phyloP scores from a whole-genome alignment of 495 filamentous ascomycete species.

The Emericellopsis terricola region DNA sequence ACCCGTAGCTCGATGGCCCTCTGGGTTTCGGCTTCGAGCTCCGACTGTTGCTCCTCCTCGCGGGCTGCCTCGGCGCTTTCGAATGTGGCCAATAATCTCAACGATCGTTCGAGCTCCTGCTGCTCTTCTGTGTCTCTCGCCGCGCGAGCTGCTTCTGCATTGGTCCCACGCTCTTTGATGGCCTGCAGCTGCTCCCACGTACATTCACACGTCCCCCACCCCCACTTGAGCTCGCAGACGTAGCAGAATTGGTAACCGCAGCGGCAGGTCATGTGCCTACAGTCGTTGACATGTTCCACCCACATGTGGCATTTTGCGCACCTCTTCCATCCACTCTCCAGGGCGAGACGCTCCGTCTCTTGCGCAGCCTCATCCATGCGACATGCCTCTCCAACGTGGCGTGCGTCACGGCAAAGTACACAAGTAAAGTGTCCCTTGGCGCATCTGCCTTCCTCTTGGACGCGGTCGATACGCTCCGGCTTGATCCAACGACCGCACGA shows the following conservation, averaged over 20 bases:
- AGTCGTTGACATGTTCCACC: conserved; percentile 28
- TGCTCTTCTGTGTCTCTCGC: too few species aligned
- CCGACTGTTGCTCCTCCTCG: too few species aligned
- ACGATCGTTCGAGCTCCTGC: too few species aligned
- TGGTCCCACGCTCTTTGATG: too few species aligned
- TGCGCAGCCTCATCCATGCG: conserved; percentile 14
- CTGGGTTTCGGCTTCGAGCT: too few species aligned
- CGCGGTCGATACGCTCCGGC: conserved; percentile 6
- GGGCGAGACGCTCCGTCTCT: conserved; percentile 16
- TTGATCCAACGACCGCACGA: conserved; percentile 16
- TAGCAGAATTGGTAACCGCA: conserved; percentile 35
- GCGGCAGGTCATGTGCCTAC: conserved; percentile 34
- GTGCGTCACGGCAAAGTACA: conserved; percentile 16
- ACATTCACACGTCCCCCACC: conserved; percentile 18
- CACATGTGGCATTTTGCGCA: conserved; percentile 21
- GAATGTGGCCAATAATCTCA: too few species aligned
- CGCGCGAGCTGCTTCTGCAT: too few species aligned
- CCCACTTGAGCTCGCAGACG: conserved; percentile 22
- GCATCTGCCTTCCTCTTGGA: conserved; percentile 12
- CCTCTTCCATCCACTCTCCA: conserved; percentile 22
- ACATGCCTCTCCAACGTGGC: conserved; percentile 9
- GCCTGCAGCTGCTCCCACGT: conserved; percentile 11
- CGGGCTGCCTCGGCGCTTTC: conserved; percentile 5
- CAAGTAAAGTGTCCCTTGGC: conserved; percentile 18
- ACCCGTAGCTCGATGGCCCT: too few species aligned